A percentile compares a stretch with the other conserved stretches of the same genome.
Evolutionary conservation across 208 protist species (phyloP).

Genomic region (Willaertia magna): DNA sequence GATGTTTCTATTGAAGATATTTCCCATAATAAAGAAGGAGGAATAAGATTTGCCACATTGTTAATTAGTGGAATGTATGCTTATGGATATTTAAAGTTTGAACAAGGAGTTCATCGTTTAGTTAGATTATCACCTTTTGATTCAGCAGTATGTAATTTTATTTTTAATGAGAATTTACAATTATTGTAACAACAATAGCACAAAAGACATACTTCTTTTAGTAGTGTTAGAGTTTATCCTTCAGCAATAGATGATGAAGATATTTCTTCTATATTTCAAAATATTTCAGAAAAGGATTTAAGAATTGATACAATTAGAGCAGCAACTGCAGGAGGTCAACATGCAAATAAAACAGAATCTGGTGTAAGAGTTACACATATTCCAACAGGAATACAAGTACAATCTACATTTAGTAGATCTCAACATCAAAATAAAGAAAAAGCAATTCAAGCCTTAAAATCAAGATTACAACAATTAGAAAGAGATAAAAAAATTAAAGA

Average conservation of each 20-base stretch:
- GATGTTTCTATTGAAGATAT: background rate
- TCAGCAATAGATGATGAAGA: background rate
- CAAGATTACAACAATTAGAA: background rate
- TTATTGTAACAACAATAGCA: background rate
- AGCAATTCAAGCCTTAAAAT: constrained; percentile 19
- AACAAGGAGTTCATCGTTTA: background rate
- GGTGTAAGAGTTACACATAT: constrained; percentile 19
- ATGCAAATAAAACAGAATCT: constrained; percentile 21
- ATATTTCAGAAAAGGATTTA: background rate
- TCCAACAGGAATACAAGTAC: constrained; percentile 14
- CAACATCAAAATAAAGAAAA: constrained; percentile 30
- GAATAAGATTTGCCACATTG: background rate
- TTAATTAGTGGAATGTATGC: background rate
- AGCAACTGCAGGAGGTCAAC: constrained; percentile 13
- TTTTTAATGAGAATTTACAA: background rate
- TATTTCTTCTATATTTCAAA: background rate
- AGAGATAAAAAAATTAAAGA: background rate
- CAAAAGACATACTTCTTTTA: constrained; percentile 12
- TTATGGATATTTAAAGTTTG: background rate
- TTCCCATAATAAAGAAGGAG: background rate
- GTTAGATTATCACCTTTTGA: constrained; percentile 5
- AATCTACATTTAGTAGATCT: constrained; percentile 12
- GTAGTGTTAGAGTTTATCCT: constrained; percentile 15
- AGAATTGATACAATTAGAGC: background rate
- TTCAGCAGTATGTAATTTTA: background rate